Percentiles rank a stretch among this genome's conserved stretches.
Conservation (phyloP, 1,284 basidiomycete genomes). For the Cutaneotrichosporon dermatis region DNA sequence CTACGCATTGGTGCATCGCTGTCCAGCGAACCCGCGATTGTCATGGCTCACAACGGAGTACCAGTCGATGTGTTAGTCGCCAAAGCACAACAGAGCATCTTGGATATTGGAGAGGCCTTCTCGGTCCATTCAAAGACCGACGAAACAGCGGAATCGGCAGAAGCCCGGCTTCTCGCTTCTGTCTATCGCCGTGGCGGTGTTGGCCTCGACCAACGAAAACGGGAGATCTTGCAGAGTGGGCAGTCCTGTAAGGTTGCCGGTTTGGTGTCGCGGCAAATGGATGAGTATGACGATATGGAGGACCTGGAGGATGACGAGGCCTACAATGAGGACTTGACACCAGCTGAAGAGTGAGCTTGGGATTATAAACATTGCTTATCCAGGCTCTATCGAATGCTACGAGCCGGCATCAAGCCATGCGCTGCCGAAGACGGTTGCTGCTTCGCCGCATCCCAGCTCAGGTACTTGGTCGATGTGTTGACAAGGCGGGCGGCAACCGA, state of each 20-base stretch:
- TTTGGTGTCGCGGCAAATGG: conserved; percentile 7
- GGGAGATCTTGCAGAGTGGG: conserved; percentile 15
- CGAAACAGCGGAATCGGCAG: conserved; percentile 23
- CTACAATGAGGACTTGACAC: conserved; percentile 8
- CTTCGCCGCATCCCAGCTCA: conserved; percentile 26
- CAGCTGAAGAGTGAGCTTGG: conserved; percentile 26
- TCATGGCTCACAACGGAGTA: conserved; percentile 32
- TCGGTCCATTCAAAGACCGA: conserved; percentile 8
- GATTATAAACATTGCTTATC: background rate
- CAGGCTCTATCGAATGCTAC: conserved; percentile 9
- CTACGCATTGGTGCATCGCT: conserved; percentile 27
- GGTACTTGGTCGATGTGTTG: conserved; percentile 21
- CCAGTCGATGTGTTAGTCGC: conserved; percentile 21
- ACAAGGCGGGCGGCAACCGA: conserved; percentile 19
- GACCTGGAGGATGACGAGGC: background rate
- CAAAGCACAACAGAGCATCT: conserved; percentile 21
- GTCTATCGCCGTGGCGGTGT: conserved; percentile 31
- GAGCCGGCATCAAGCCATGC: conserved; percentile 24
- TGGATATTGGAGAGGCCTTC: conserved; percentile 23
- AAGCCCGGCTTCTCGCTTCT: conserved; percentile 17
- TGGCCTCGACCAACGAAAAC: conserved; percentile 25
- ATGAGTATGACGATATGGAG: conserved; percentile 6
- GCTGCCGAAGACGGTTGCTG: background rate
- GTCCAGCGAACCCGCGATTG: conserved; percentile 30
- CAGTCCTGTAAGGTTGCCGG: conserved; percentile 28